Evolutionary conservation across 768 basidiomycete genomes (phyloP), one percentile per base, ranked within the genome.

Genomic region (Astraeus odoratus): DNA sequence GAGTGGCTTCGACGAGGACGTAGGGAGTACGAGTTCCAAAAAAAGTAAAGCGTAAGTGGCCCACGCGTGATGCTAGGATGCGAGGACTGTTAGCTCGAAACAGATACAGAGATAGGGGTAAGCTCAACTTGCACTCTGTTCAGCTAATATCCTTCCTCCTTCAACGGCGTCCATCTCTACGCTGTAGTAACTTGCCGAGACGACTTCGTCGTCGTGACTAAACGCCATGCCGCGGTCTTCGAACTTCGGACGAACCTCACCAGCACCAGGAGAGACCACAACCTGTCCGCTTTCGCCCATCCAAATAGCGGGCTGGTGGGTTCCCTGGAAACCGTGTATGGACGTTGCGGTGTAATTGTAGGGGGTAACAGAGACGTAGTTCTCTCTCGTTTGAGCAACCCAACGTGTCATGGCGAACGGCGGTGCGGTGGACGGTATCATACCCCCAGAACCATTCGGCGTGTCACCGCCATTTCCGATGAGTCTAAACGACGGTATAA

Each of bases 321-420:
- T 89, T 4, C 76, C 86, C 38, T 83, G 77, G 54, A 90, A 88
- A 1, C 88, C 87, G 52, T 86, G 81, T 3, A 89, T 76, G 10
- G 54, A 56, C 0, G 60, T 65, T 47, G 73, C 74, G 0, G 83
- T 81, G 58, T 75, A 72, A 58, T 86, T 85, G 55, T 82, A 86
- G 4, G 84, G 81, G 2, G 78, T 78, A 8, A 79, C 72, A 4
- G 83, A 86, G 38, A 85, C 82, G 49, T 83, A 86, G 63, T 86
- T 87, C 45, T 78, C 67, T 47, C 83, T 75, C 8, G 83, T 89
- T 61, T 86, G 84, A 0, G 86, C 83, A 9, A 86, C 82, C 87
- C 88, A 89, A 25, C 88, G 75, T 0, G 86, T 88, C 86, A 88
- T 88, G 5, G 76, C 87, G 53, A 90, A 91, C 0, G 88, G 88